A percentile compares a stretch with the other conserved stretches of the same genome.
phyloP scores from a whole-genome alignment of 2,329 filamentous ascomycete genomes.

The Fusarium sp. region DNA sequence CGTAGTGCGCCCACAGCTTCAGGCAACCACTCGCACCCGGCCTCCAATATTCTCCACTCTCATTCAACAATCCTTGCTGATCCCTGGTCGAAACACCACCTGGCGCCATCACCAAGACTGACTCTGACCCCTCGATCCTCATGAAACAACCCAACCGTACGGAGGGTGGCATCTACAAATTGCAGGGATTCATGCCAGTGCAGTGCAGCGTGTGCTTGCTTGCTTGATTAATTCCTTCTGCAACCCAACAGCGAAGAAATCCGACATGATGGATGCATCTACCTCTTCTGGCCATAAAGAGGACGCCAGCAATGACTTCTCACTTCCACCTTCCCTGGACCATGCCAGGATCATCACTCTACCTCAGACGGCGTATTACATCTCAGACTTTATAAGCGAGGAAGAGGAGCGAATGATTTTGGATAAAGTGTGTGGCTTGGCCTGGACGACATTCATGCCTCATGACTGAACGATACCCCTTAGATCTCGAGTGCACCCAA shows the following conservation, averaged over 20 bases:
- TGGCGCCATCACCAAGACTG: constrained; percentile 21
- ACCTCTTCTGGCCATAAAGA: constrained; percentile 2
- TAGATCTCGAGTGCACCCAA: constrained; percentile 73
- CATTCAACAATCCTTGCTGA: constrained; percentile 28
- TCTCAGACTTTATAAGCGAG: constrained; percentile 82
- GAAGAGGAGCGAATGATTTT: constrained; percentile 80
- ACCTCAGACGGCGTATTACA: constrained; percentile 81
- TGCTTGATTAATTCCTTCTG: background rate
- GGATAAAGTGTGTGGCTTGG: constrained; percentile 68
- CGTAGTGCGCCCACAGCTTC: constrained; percentile 3
- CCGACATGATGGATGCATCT: constrained; percentile 27
- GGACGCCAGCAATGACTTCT: constrained; percentile 26
- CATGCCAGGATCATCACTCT: constrained; percentile 64
- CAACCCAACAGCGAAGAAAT: background rate
- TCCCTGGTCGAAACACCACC: constrained; percentile 25
- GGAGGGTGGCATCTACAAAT: background rate
- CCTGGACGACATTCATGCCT: background rate
- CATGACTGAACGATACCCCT: constrained; percentile 27
- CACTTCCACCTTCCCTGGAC: constrained; percentile 62
- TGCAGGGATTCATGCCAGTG: constrained; percentile 3
- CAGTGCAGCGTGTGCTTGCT: background rate
- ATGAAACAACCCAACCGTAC: constrained; percentile 9
- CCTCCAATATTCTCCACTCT: constrained; percentile 13
- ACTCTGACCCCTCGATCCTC: constrained; percentile 12
- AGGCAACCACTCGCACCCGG: constrained; percentile 24